Evolutionary conservation across 2,329 filamentous ascomycete species (phyloP), one percentile per base, ranked within the genome.

Genomic region (Aspergillus sp.): DNA sequence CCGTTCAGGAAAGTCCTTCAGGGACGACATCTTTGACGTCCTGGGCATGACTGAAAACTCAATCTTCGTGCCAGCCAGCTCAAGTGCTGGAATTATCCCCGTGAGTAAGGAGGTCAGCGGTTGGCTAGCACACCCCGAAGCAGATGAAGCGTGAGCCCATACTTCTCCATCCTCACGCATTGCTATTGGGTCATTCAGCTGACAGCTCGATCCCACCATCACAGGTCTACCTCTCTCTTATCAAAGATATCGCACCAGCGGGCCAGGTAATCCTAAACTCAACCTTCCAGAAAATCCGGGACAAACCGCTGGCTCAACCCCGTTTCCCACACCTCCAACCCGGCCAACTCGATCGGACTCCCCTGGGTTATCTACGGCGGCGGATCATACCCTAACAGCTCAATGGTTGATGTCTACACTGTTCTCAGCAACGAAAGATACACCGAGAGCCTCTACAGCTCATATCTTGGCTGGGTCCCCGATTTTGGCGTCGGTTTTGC

Each of bases 231-330:
- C 9, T 75, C 74, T 2, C 50, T 78, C 13, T 79, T 76, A 66
- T 71, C 7, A 72, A 70, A 54, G 77, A 81, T 62, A 62, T 80
- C 11, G 69, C 77, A 17, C 68, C 65, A 15, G 67, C 79, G n/a
- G 79, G 78, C 8, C 68, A 71, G 49, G 71, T 76, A 25, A 80
- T 81, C 34, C 68, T 81, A 2, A 71, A 73, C 50, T 76, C 76
- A 4, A 71, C 69, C 0, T 71, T 81, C 6, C 4, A 38, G 69
- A 15, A 45, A 63, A 6, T 66, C 71, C 19, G 68, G 72, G 46
- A 80, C 77, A 17, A 71, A 74, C 9, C 72, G 70, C 50, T 81
- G 79, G 79, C 66, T 81, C 47, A 79, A 80, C 59, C 79, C 79
- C 0, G 72, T 72, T 6, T 64, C 77, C 2, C 75, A 77, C 65